A percentile compares a stretch with the other conserved stretches of the same genome.
Conservation (phyloP, 2,329 filamentous ascomycete genomes). For the Emydomyces testavorans region DNA sequence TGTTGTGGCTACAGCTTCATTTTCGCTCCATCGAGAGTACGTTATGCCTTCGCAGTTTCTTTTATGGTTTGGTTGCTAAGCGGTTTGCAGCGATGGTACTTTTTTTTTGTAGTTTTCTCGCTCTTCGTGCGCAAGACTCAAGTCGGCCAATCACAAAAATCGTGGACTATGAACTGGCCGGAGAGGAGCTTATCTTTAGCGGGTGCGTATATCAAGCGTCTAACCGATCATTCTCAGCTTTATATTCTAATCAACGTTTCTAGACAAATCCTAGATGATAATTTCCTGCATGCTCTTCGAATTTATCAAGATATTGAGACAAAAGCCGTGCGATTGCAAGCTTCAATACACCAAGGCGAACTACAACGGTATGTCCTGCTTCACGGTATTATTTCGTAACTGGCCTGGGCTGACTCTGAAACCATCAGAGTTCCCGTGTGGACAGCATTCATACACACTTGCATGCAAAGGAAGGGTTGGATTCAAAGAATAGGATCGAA, state of each 20-base stretch:
- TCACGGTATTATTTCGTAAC: not conserved
- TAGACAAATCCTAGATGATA: constrained; percentile 43
- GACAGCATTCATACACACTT: constrained; percentile 47
- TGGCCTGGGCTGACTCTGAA: not conserved
- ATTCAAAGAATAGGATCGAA: constrained; percentile 34
- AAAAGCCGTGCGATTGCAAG: constrained; percentile 45
- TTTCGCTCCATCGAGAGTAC: constrained; percentile 46
- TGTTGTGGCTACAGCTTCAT: constrained; percentile 45
- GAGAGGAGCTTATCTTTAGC: constrained; percentile 40
- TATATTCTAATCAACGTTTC: constrained; percentile 10
- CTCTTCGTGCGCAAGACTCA: constrained; percentile 47
- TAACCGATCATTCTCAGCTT: not conserved
- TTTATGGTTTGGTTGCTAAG: constrained; percentile 6
- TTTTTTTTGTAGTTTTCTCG: constrained; percentile 47
- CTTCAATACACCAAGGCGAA: constrained; percentile 43
- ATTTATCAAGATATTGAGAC: constrained; percentile 43
- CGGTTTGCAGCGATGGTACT: constrained; percentile 40
- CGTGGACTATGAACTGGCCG: constrained; percentile 41
- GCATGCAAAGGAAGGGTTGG: constrained; percentile 40
- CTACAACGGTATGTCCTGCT: constrained; percentile 35
- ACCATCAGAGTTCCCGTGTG: constrained; percentile 44
- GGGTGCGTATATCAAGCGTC: constrained; percentile 31
- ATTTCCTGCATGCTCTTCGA: constrained; percentile 44
- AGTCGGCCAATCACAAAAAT: constrained; percentile 30
- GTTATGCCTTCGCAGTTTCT: constrained; percentile 10